Evolutionary conservation across 148 eudicot species (phyloP).

Genomic region (Vaccinium macrocarpon): DNA sequence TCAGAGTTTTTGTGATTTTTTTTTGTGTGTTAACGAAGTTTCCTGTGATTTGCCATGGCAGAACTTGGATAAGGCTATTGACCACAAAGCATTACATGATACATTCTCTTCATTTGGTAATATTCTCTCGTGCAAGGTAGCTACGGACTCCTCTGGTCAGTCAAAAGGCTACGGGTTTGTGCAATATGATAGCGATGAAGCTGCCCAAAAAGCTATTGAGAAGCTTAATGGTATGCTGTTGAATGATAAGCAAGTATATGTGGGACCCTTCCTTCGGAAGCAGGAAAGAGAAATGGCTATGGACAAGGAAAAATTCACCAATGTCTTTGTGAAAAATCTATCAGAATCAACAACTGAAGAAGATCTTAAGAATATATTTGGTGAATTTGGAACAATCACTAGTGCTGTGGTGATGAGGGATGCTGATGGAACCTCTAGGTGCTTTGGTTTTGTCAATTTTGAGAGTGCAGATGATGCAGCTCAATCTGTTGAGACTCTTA

Average conservation of each 20-base stretch:
- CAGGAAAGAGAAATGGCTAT: slow-evolving; percentile 68
- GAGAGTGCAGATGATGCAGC: slow-evolving; percentile 86
- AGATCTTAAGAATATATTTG: slow-evolving; percentile 57
- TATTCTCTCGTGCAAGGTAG: slow-evolving; percentile 86
- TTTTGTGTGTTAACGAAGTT: background rate
- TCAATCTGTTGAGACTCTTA: slow-evolving; percentile 65
- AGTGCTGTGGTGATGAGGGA: slow-evolving; percentile 88
- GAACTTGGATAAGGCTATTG: slow-evolving; percentile 94
- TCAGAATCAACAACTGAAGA: slow-evolving; percentile 74
- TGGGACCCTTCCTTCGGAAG: slow-evolving; percentile 75
- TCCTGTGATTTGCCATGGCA: slow-evolving; percentile 24
- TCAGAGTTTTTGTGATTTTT: background rate
- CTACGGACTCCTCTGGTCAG: slow-evolving; percentile 73
- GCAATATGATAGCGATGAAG: slow-evolving; percentile 77
- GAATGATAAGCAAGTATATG: slow-evolving; percentile 88
- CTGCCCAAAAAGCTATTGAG: slow-evolving; percentile 81
- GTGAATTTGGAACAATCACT: slow-evolving; percentile 71
- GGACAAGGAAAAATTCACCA: slow-evolving; percentile 68
- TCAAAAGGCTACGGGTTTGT: slow-evolving; percentile 95
- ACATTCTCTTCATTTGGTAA: slow-evolving; percentile 79
- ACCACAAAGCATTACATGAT: slow-evolving; percentile 74
- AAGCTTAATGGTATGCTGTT: slow-evolving; percentile 77
- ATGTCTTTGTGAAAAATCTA: slow-evolving; percentile 81
- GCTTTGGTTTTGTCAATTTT: slow-evolving; percentile 97
- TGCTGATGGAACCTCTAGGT: slow-evolving; percentile 72